A percentile compares a stretch with the other conserved stretches of the same genome.
Conservation (phyloP, 1,284 basidiomycete genomes). For the Ustilago shanxiensis region DNA sequence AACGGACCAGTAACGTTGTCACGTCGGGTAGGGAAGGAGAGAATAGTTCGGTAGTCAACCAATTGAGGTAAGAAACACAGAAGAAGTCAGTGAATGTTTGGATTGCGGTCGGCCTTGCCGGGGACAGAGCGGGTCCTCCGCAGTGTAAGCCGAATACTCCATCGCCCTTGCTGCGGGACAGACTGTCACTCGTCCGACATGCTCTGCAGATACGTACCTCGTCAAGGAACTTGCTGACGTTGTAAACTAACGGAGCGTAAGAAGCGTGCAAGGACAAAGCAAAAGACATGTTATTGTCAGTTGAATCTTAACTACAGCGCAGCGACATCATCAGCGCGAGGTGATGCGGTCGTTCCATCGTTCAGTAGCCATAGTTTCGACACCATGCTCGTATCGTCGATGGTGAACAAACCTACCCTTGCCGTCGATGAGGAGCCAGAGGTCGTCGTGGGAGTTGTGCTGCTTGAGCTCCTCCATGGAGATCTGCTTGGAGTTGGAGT, state of each 20-base stretch:
- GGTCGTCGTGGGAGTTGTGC: conserved; percentile 65
- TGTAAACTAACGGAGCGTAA: conserved; percentile 79
- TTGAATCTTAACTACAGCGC: not conserved
- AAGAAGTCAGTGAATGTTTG: too few species aligned
- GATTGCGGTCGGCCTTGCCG: too few species aligned
- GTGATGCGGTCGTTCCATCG: not conserved
- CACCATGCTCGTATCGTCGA: not conserved
- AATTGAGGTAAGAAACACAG: too few species aligned
- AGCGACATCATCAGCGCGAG: not conserved
- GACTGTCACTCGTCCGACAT: not conserved
- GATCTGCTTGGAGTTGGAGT: conserved; percentile 59
- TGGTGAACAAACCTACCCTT: conserved; percentile 54
- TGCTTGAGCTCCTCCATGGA: conserved; percentile 66
- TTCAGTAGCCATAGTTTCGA: not conserved
- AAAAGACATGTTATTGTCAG: not conserved
- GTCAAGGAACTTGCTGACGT: conserved; percentile 93
- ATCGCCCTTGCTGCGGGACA: too few species aligned
- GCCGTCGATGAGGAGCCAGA: conserved; percentile 69
- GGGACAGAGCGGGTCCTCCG: too few species aligned
- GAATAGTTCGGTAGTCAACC: too few species aligned
- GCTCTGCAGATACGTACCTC: conserved; percentile 77
- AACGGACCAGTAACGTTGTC: too few species aligned
- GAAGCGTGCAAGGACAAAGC: not conserved
- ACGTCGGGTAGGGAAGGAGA: too few species aligned
- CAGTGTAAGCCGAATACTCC: too few species aligned